A percentile compares a stretch with the other conserved stretches of the same genome.
These are phyloP conservation scores for Ophiorrhiza pumila DNA, from an alignment of 257 asterid genomes.

Conservation along the genomic window DNA sequence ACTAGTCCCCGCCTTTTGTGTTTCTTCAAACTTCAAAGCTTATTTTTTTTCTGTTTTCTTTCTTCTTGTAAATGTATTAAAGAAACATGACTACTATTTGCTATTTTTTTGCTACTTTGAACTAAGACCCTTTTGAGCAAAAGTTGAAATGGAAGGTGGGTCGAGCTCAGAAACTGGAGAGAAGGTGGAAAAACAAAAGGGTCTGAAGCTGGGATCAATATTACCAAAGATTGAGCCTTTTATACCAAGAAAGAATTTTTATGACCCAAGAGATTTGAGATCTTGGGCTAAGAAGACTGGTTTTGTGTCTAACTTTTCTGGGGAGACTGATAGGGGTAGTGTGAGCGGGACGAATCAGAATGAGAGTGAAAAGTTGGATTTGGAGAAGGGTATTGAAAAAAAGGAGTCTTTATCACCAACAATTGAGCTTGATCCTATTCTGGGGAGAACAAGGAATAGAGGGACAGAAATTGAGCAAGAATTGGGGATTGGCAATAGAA, in stretches of 20 bases:
- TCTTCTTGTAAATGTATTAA: slow-evolving; percentile 13
- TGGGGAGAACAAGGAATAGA: slow-evolving; percentile 71
- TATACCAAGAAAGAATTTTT: slow-evolving; percentile 52
- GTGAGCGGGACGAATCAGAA: slow-evolving; percentile 35
- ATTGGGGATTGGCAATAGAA: slow-evolving; percentile 34
- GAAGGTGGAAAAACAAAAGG: slow-evolving; percentile 41
- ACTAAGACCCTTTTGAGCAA: slow-evolving; percentile 34
- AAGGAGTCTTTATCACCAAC: slow-evolving; percentile 68
- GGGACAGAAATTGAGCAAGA: slow-evolving; percentile 61
- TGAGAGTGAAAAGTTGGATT: slow-evolving; percentile 42
- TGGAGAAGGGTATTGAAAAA: slow-evolving; percentile 61
- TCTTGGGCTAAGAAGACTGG: slow-evolving; percentile 99
- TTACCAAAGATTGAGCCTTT: slow-evolving; percentile 71
- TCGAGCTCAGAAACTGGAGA: slow-evolving; percentile 46
- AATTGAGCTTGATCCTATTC: slow-evolving; percentile 80
- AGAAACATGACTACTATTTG: neutral
- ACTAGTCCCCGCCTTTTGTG: neutral
- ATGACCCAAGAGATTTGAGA: slow-evolving; percentile 83
- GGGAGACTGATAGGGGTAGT: slow-evolving; percentile 56
- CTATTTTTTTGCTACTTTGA: slow-evolving; percentile 10
- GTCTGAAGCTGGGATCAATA: slow-evolving; percentile 45
- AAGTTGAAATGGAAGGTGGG: slow-evolving; percentile 70
- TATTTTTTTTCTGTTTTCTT: neutral
- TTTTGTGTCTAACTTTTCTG: slow-evolving; percentile 78
- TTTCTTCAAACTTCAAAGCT: neutral